Evolutionary conservation across 2,329 filamentous ascomycete genomes (phyloP).

Genomic region (Monascus ruber): DNA sequence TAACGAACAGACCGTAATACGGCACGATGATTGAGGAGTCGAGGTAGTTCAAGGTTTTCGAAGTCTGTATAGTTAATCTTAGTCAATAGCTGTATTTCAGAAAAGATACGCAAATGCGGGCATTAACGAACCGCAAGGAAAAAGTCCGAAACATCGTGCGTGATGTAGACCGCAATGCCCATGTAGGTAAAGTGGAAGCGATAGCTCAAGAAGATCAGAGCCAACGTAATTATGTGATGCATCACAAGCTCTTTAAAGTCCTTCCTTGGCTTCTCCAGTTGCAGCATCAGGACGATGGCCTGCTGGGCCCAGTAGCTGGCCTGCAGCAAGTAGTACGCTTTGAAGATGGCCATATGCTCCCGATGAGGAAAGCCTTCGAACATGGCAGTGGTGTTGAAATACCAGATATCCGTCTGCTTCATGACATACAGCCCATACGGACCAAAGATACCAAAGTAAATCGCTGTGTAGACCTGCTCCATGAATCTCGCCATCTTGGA

Average conservation of each 20-base stretch:
- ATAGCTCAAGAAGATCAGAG: constrained; percentile 77
- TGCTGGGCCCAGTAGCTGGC: constrained; percentile 95
- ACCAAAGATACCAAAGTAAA: constrained; percentile 77
- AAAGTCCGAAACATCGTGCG: constrained; percentile 89
- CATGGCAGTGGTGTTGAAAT: constrained; percentile 85
- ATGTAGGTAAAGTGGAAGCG: constrained; percentile 97
- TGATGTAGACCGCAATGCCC: constrained; percentile 84
- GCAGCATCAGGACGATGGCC: constrained; percentile 72
- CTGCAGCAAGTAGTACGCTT: constrained; percentile 92
- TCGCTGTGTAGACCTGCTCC: constrained; percentile 88
- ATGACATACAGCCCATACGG: constrained; percentile 84
- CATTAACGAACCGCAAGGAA: constrained; percentile 66
- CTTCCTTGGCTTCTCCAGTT: constrained; percentile 85
- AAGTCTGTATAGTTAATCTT: constrained; percentile 47
- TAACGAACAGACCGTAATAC: constrained; percentile 75
- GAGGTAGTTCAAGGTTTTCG: constrained; percentile 85
- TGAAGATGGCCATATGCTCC: constrained; percentile 69
- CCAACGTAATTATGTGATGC: constrained; percentile 81
- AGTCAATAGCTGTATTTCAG: not conserved
- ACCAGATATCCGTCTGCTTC: constrained; percentile 85
- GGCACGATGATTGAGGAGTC: constrained; percentile 66
- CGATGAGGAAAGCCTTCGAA: constrained; percentile 80
- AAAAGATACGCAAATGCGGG: constrained; percentile 1
- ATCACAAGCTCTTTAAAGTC: constrained; percentile 89
- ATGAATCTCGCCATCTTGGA: constrained; percentile 84